These are phyloP conservation scores for Boletus subcaerulescens DNA, from an alignment of 768 basidiomycete species.

Conservation along the genomic window DNA sequence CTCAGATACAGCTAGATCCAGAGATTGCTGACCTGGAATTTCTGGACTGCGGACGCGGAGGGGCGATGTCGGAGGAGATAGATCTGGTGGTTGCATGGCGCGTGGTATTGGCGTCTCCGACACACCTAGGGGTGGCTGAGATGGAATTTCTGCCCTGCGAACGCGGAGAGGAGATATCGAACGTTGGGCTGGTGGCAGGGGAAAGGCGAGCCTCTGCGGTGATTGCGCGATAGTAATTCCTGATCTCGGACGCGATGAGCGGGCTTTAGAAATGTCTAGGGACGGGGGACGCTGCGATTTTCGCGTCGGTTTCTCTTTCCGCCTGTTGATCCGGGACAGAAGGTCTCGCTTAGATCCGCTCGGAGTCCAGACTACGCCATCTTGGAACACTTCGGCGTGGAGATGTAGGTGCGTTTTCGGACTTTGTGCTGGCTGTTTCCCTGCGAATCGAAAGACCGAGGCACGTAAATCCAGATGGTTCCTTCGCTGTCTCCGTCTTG, in stretches of 20 bases:
- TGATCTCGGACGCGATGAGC: constrained; percentile 15
- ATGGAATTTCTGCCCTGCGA: constrained; percentile 14
- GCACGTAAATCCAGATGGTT: constrained; percentile 22
- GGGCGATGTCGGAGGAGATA: too few species aligned
- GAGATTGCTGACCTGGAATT: too few species aligned
- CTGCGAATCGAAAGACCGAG: constrained; percentile 8
- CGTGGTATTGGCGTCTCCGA: not conserved
- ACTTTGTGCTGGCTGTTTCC: constrained; percentile 3
- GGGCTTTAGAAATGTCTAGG: not conserved
- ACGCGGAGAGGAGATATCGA: constrained; percentile 18
- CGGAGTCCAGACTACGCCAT: constrained; percentile 28
- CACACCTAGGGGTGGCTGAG: not conserved
- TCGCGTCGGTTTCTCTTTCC: not conserved
- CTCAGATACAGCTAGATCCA: too few species aligned
- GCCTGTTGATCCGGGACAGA: not conserved
- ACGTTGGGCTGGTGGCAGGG: constrained; percentile 2
- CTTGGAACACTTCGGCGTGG: constrained; percentile 32
- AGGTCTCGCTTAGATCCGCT: constrained; percentile 25
- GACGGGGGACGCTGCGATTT: not conserved
- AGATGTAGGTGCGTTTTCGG: constrained; percentile 37
- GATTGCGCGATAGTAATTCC: constrained; percentile 11
- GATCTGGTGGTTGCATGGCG: not conserved
- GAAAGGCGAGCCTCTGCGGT: constrained; percentile 1
- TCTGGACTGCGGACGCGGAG: too few species aligned
- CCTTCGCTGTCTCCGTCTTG: constrained; percentile 12